phyloP scores from a whole-genome alignment of 306 rosid genomes.

The Quercus aquifolioides region DNA sequence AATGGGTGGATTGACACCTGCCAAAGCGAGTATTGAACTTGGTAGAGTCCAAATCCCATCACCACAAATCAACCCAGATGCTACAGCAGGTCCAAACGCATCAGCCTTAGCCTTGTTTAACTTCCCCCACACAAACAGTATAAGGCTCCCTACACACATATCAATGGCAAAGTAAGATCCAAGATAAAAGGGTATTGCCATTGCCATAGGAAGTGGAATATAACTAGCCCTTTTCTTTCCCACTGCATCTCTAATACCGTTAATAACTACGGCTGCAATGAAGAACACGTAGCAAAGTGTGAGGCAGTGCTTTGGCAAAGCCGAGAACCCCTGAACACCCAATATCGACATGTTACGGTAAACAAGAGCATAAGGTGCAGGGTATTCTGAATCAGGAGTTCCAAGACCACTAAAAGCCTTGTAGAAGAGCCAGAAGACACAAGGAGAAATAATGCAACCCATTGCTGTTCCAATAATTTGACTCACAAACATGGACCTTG shows the following conservation, averaged over 20 bases:
- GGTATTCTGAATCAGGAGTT: constrained; percentile 22
- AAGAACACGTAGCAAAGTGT: constrained; percentile 31
- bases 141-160: constrained; percentile 52
- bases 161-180: constrained; percentile 46
- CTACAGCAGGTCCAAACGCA: constrained; percentile 40
- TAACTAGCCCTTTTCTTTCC: constrained; percentile 24
- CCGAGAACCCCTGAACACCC: constrained; percentile 44
- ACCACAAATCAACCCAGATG: constrained; percentile 57
- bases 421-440: constrained; percentile 52
- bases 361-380: constrained; percentile 43
- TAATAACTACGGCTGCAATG: constrained; percentile 25
- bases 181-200: constrained; percentile 56
- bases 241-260: constrained; percentile 27
- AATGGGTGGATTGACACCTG: constrained; percentile 42
- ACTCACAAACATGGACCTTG: constrained; percentile 53
- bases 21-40: constrained; percentile 41
- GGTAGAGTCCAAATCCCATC: constrained; percentile 61
- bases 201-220: constrained; percentile 55
- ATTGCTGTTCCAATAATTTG: constrained; percentile 43
- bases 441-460: constrained; percentile 48
- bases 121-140: constrained; percentile 37
- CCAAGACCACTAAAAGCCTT: constrained; percentile 38
- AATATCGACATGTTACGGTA: constrained; percentile 42
- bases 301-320: constrained; percentile 42
- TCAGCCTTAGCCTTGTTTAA: constrained; percentile 38